Percentiles rank a stretch among this genome's conserved stretches.
phyloP scores from a whole-genome alignment of 2,329 filamentous ascomycete genomes.

The Escovopsis weberi region DNA sequence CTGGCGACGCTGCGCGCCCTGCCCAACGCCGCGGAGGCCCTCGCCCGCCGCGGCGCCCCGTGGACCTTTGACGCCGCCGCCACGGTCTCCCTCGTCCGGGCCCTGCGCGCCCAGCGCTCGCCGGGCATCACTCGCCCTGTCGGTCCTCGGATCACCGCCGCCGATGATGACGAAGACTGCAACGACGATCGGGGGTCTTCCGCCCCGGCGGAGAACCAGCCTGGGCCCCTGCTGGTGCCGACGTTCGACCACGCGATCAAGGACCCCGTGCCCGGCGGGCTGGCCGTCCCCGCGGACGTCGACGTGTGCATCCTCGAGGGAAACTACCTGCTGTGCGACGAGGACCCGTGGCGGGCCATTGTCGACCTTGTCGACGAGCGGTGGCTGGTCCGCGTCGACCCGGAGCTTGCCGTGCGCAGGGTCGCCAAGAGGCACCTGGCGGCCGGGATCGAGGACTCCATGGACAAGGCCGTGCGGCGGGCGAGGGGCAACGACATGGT shows the following conservation, averaged over 20 bases:
- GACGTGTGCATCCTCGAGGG: constrained; percentile 58
- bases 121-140: too few species aligned
- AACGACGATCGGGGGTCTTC: constrained; percentile 4
- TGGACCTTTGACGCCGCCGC: constrained; percentile 10
- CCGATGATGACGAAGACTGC: too few species aligned
- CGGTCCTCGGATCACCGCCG: too few species aligned
- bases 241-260: constrained; percentile 63
- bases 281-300: constrained; percentile 40
- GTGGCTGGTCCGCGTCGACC: constrained; percentile 25
- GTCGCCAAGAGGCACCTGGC: constrained; percentile 24
- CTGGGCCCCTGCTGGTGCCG: constrained; percentile 35
- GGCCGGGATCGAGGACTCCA: constrained; percentile 32
- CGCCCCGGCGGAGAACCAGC: too few species aligned
- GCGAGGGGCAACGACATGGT: constrained; percentile 70
- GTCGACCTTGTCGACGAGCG: constrained; percentile 22
- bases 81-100: constrained; percentile 8
- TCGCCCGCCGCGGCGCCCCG: constrained; percentile 17
- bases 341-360: constrained; percentile 19
- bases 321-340: constrained; percentile 33
- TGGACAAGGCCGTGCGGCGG: constrained; percentile 50
- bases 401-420: constrained; percentile 19
- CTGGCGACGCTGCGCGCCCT: constrained; percentile 12
- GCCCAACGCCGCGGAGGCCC: constrained; percentile 17
- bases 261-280: constrained; percentile 52
- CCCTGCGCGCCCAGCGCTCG: constrained; percentile 2